A percentile compares a stretch with the other conserved stretches of the same genome.
These are phyloP conservation scores for Mychonastes homosphaera DNA, from an alignment of 139 green algal species.

Conservation along the genomic window DNA sequence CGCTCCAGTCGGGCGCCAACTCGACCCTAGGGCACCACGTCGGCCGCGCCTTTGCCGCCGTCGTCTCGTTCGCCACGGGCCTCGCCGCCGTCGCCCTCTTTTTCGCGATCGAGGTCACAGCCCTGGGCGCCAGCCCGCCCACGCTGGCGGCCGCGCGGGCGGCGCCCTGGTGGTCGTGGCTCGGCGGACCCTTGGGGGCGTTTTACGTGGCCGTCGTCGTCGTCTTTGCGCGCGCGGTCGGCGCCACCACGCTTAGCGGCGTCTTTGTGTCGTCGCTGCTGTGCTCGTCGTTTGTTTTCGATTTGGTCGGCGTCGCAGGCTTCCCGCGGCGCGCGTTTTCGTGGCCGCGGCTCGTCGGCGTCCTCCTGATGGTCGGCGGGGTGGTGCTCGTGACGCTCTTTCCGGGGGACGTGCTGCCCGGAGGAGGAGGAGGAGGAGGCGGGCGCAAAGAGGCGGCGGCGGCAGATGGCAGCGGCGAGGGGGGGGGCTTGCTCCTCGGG, in stretches of 20 bases:
- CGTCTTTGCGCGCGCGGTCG: slow-evolving; percentile 17
- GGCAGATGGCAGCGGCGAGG: no score
- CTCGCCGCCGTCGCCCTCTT: slow-evolving; percentile 7
- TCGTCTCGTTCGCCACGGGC: slow-evolving; percentile 17
- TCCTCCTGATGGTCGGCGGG: slow-evolving; percentile 16
- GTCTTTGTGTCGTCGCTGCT: slow-evolving; percentile 24
- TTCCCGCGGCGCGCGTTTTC: no score
- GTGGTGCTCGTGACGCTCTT: slow-evolving; percentile 20
- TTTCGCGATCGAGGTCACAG: slow-evolving; percentile 10
- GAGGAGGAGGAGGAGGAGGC: no score
- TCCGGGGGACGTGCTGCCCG: no score
- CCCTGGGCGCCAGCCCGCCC: slow-evolving; percentile 8
- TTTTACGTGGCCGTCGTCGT: slow-evolving; percentile 26
- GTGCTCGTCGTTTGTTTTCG: no score
- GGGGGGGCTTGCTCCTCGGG: no score
- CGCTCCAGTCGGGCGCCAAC: slow-evolving; percentile 21
- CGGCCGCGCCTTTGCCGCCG: slow-evolving; percentile 8
- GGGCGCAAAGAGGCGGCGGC: no score
- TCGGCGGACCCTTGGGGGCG: slow-evolving; percentile 18
- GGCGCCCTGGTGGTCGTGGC: slow-evolving; percentile 26
- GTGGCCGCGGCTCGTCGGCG: slow-evolving; percentile 6
- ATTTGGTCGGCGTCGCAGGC: no score
- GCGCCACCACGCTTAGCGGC: slow-evolving; percentile 19
- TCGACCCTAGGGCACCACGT: slow-evolving; percentile 6
- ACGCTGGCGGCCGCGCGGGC: slow-evolving; percentile 5